Evolutionary conservation across 352 stramenopile genomes (phyloP), one percentile per base, ranked within the genome.

Genomic region (Phytophthora capsici): DNA sequence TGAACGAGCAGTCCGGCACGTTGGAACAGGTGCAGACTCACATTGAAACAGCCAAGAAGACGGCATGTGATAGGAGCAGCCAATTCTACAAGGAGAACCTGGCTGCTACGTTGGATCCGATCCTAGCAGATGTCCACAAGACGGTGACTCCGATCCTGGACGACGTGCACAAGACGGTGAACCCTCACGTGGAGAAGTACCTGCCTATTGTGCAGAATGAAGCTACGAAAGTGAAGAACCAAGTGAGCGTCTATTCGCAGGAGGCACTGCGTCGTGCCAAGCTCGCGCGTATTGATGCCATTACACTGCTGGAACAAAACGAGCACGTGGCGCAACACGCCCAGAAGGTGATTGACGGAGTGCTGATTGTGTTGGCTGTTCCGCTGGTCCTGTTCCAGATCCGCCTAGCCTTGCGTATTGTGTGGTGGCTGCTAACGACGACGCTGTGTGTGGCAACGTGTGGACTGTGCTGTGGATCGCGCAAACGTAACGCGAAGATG

Each of bases 21-120:
- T 44, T 93, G 25, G 72, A 78, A 16, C 70, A 87, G 23, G 72
- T 87, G 17, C 73, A 90, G n/a, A 72, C 65, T 22, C 75, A 75
- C 43, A 38, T 90, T 19, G 69, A 82, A 37, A 57, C 64, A 9
- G 82, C 71, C 49, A 89, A 80, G 57, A 74, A 84, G 54, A 74
- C 75, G 23, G 69, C 83, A 5, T 56, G 55, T 20, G 75, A 81
- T 25, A 69, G 60, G 6, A 80, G 79, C 1, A 75, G 74, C 64
- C 78, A 86, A 63, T 82, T 93, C 34, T 93, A 93, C 66, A 55
- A 59, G 0, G 78, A 90, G 3, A 89, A 93, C 47, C 69, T 93
- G 25, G 85, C 85, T 0, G 72, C 77, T 2, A 90, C 82, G 13
- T 30, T 93, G 34, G 81, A 93, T 45, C 85, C 85, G 23, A 77